Evolutionary conservation across 2,329 filamentous ascomycete genomes (phyloP), one percentile per base, ranked within the genome.

Genomic region (Lecanicillium sp.): DNA sequence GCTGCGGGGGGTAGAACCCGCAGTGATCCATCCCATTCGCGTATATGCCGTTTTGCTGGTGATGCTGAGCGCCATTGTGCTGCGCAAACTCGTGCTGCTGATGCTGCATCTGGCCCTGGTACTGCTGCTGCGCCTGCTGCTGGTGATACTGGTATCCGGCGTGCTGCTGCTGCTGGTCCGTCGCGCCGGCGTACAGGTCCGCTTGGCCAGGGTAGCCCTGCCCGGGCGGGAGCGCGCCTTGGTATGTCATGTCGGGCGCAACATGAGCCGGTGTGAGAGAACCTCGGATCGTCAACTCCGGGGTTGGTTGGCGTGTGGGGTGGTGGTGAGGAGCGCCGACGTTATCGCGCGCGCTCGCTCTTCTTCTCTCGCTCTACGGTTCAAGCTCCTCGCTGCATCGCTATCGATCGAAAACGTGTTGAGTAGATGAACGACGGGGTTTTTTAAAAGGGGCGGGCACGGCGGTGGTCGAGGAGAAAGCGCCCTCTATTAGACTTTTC

Each of bases 171-270:
- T 60, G 63, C 43, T 61, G 62, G 39, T 57, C 39, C 46, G 41
- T 32, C 38, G 36, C 40, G 30, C 30, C 48, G 23, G 37, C 35
- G 20, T 54, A 52, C 48, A 62, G 56, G 46, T 60, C 58, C 53
- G 58, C 62, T 56, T 70, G 67, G 59, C 61, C 65, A 52, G 62
- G 59, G 57, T 60, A 70, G 54, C 60, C 60, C 60, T 66, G 66
- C 57, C 66, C 66, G 53, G 66, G 60, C 58, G 67, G 67, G 62
- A 68, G 60, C 54, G 60, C 62, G 59, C 62, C 63, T 55, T 62
- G 62, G 59, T 61, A 66, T 54, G 59, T 62, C 60, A 67, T 62
- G 51, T 58, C 59, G 60, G 58, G 50, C 47, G 50, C 44, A 48
- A 42, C 56, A 58, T 57, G 39, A 53, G 37, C 40, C 33, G 29